Conservation (phyloP, 257 asterid species). For the Capsicum baccatum region DNA sequence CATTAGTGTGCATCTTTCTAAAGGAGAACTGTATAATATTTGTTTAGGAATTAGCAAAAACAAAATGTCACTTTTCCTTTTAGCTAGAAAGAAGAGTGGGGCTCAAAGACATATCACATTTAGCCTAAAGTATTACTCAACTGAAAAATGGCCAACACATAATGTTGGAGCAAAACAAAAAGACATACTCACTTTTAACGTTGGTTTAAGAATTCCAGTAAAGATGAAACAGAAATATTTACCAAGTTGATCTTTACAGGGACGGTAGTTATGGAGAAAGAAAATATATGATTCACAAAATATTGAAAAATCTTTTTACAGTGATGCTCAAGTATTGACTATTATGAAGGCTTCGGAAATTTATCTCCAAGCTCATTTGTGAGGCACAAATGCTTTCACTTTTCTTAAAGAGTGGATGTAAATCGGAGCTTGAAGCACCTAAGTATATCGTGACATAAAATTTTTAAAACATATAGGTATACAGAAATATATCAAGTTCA, state of each 20-base stretch:
- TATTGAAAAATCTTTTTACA: neutral
- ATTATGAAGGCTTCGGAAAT: neutral
- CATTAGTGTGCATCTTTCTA: neutral
- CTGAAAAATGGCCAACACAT: neutral
- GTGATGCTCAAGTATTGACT: neutral
- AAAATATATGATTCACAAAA: neutral
- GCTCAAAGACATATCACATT: neutral
- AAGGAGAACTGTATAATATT: neutral
- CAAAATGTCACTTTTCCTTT: neutral
- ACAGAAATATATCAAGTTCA: neutral
- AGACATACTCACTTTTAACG: neutral
- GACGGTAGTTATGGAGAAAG: neutral
- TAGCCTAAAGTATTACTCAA: neutral
- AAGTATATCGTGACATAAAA: neutral
- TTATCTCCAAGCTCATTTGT: neutral
- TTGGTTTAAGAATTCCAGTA: neutral
- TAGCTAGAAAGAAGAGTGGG: neutral
- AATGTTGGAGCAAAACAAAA: neutral
- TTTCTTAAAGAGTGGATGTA: neutral
- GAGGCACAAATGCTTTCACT: neutral
- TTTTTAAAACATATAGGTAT: neutral
- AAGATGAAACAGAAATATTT: neutral
- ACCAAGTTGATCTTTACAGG: neutral
- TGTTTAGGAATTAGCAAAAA: too few species aligned
- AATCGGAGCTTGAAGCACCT: neutral